phyloP scores from a whole-genome alignment of 306 rosid species.

The Sesbania bispinosa region DNA sequence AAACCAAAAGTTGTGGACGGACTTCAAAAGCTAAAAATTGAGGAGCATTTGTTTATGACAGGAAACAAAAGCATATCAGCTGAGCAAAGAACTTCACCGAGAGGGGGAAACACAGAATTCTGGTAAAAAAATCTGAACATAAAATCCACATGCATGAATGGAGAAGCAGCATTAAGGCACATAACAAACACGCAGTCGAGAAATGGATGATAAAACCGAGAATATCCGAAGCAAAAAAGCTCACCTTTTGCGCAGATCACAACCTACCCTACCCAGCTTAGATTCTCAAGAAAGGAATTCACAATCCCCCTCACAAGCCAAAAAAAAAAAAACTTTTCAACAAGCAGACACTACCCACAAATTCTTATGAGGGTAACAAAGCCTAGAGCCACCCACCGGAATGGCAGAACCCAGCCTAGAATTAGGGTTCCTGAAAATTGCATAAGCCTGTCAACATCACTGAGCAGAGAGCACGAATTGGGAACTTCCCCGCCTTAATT shows the following conservation, averaged over 20 bases:
- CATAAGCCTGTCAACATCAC: neutral
- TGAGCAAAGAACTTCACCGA: neutral
- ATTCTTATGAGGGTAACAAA: constrained; percentile 11
- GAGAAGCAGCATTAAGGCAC: constrained; percentile 11
- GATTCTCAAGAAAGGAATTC: constrained; percentile 20
- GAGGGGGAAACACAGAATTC: neutral
- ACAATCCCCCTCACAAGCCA: constrained; percentile 20
- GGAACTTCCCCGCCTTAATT: constrained; percentile 15
- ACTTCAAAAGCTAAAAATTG: neutral
- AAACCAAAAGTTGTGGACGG: neutral
- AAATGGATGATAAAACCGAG: constrained; percentile 4
- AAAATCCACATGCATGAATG: constrained; percentile 45
- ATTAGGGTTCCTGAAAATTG: constrained; percentile 40
- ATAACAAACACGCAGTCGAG: constrained; percentile 12
- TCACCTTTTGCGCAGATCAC: constrained; percentile 26
- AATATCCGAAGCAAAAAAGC: constrained; percentile 10
- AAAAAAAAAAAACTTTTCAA: constrained; percentile 13
- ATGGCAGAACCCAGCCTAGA: neutral
- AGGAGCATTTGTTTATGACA: neutral
- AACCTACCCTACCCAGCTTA: constrained; percentile 24
- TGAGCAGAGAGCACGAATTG: constrained; percentile 1
- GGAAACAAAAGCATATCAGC: constrained; percentile 5
- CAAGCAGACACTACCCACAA: constrained; percentile 21
- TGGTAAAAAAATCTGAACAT: neutral
- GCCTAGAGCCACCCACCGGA: constrained; percentile 16